Evolutionary conservation across 495 filamentous ascomycete species (phyloP), one percentile per base, ranked within the genome.

Genomic region (Aspergillus panamensis): DNA sequence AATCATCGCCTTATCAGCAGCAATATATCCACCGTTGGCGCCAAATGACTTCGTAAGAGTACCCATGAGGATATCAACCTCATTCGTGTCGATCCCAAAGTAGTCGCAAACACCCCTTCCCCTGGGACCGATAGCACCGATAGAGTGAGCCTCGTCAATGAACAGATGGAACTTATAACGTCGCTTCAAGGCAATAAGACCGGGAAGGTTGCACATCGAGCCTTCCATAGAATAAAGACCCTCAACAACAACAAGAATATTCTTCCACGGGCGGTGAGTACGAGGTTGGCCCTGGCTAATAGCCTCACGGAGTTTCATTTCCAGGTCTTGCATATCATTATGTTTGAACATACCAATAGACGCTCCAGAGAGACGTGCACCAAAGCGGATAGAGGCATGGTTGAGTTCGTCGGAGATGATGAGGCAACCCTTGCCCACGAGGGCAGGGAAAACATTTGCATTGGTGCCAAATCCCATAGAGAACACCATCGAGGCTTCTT

Each of bases 161-260:
- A 96, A 98, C 14, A 98, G 82, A 66, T 89, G 79, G 77, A 96
- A 97, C 79, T 96, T 97, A 83, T 98, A 98, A 65, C 88, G 91
- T 68, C 86, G 88, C 79, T 94, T 96, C 63, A 98, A 80, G 37
- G 77, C 79, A 57, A 98, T 71, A 40, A 98, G 71, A 56, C 89
- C 90, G 13, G 93, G 94, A 30, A 98, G 83, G 66, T 98, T 92
- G 70, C 88, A 91, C 92, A 98, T 97, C 44, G 92, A 96, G 31
- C 94, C 94, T 73, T 98, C 94, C 94, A 98, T 98, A 2, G 92
- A 97, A 77, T 98, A 98, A 0, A 98, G 82, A 57, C 94, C 94
- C 69, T 98, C 94, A 37, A 98, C 91, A 33, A 92, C 92, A 50
- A 98, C 90, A 47, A 98, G 75, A 58, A 98, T 97, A 82, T 96